Evolutionary conservation across 1,139 yeast genomes (phyloP).

Genomic region (Kurtzmaniella natalensis): DNA sequence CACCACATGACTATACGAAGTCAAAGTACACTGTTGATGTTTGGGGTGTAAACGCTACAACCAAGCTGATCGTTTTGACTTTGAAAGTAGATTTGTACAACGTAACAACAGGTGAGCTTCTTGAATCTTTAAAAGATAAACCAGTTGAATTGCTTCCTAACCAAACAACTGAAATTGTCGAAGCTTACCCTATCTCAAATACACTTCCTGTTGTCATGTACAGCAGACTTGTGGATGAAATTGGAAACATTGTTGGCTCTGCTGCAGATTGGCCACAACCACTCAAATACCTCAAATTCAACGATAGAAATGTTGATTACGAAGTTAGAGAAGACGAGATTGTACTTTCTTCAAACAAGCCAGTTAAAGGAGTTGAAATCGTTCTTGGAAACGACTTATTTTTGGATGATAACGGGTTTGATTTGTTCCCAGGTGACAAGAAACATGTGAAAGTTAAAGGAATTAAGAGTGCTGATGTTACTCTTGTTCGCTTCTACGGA

Average conservation of each 20-base stretch:
- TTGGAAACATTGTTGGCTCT: too few relatives aligned
- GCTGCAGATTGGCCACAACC: constrained; percentile 55
- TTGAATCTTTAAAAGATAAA: constrained; percentile 9
- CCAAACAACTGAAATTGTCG: constrained; percentile 27
- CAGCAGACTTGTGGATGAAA: too few relatives aligned
- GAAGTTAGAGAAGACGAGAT: constrained; percentile 13
- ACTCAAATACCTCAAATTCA: constrained; percentile 36
- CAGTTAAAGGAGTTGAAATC: constrained; percentile 39
- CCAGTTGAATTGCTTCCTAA: constrained; percentile 24
- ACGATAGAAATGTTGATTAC: constrained; percentile 13
- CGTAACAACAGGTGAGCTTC: constrained; percentile 15
- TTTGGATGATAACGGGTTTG: constrained; percentile 40
- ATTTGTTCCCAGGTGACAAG: constrained; percentile 35
- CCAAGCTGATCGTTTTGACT: constrained; percentile 15
- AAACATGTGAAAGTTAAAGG: too few relatives aligned
- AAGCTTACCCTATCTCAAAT: constrained; percentile 18
- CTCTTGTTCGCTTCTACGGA: too few relatives aligned
- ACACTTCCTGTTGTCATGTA: too few relatives aligned
- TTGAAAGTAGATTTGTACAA: constrained; percentile 15
- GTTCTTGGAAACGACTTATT: constrained; percentile 11
- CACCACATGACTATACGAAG: too few relatives aligned
- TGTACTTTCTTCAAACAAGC: constrained; percentile 14
- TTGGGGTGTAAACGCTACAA: constrained; percentile 39
- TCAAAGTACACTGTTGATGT: too few relatives aligned
- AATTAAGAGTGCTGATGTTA: too few relatives aligned